phyloP scores from a whole-genome alignment of 345 rosid species.

The Citrus hindsii region DNA sequence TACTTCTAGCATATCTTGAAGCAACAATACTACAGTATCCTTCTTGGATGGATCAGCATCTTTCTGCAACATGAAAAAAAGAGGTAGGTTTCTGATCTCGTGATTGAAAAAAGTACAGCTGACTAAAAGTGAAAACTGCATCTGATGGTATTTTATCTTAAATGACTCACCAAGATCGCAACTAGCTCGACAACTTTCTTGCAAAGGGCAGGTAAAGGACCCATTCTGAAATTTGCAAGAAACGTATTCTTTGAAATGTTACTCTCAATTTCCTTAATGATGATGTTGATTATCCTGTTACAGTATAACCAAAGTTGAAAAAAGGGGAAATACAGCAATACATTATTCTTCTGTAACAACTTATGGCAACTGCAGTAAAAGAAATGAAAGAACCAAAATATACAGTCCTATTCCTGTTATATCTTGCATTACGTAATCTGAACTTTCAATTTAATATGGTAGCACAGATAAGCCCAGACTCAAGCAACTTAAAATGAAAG shows the following conservation, averaged over 20 bases:
- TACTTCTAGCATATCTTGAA: slow-evolving; percentile 96
- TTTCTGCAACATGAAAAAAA: slow-evolving; percentile 57
- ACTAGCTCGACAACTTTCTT: slow-evolving; percentile 87
- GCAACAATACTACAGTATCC: slow-evolving; percentile 72
- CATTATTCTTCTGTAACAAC: neutral
- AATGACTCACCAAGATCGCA: slow-evolving; percentile 70
- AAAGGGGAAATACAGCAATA: neutral
- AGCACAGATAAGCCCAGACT: neutral
- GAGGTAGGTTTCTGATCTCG: neutral
- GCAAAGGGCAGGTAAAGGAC: slow-evolving; percentile 65
- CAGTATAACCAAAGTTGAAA: slow-evolving; percentile 12
- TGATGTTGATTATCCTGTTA: slow-evolving; percentile 78
- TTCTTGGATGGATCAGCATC: slow-evolving; percentile 69
- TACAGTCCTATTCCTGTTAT: neutral
- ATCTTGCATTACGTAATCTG: neutral
- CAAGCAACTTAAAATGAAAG: neutral
- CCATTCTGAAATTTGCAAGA: slow-evolving; percentile 88
- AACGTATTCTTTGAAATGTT: slow-evolving; percentile 81
- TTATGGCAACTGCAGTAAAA: neutral
- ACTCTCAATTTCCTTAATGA: slow-evolving; percentile 86
- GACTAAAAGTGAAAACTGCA: slow-evolving; percentile 5
- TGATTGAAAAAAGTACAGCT: neutral
- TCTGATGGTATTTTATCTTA: neutral
- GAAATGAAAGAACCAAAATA: neutral
- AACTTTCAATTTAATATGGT: neutral